Conservation (phyloP, 169 alveolate species). For the Neospora caninum region DNA sequence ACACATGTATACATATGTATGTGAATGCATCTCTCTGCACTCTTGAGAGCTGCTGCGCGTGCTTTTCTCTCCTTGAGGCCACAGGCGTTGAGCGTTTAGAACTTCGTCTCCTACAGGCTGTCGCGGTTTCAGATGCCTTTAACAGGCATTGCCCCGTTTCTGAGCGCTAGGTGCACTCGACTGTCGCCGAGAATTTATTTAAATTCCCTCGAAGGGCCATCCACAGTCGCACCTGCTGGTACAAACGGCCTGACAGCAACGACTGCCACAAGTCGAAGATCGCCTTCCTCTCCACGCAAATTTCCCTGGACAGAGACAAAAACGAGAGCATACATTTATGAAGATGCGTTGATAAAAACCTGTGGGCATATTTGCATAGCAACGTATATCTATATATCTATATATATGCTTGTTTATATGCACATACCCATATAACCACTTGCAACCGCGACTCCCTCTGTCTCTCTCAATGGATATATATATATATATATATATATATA, state of each 20-base stretch:
- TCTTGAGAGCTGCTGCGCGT: too few relatives aligned
- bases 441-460: too few relatives aligned
- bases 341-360: neutral
- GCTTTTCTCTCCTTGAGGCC: too few relatives aligned
- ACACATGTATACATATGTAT: neutral
- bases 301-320: conserved; percentile 26
- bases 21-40: neutral
- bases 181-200: too few relatives aligned
- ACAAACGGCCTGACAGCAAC: conserved; percentile 68
- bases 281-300: conserved; percentile 73
- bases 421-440: too few relatives aligned
- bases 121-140: too few relatives aligned
- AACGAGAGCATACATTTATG: neutral
- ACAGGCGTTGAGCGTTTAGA: too few relatives aligned
- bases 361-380: neutral
- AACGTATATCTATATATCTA: neutral
- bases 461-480: too few relatives aligned
- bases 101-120: too few relatives aligned
- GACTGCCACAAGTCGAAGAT: conserved; percentile 64
- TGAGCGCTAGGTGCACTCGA: too few relatives aligned
- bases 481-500: neutral
- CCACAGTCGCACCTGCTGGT: conserved; percentile 28
- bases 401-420: neutral
- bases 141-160: too few relatives aligned
- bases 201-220: too few relatives aligned